Conservation (phyloP, 371 early-diverging fungal species). For the Phascolomyces articulosus region DNA sequence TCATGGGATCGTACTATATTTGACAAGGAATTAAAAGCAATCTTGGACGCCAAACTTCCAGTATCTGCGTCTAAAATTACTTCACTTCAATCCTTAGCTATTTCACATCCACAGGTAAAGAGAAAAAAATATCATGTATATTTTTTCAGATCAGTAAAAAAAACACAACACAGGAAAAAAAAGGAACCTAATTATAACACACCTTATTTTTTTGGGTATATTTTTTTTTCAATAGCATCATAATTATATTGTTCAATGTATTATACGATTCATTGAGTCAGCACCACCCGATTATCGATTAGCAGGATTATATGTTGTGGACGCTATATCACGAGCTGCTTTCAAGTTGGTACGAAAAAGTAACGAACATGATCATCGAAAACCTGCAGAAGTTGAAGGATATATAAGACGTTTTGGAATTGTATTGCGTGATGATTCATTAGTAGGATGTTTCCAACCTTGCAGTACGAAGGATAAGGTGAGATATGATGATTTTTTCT, state of each 20-base stretch:
- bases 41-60: slow-evolving; percentile 56
- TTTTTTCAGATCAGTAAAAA: neutral
- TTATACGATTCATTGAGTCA: slow-evolving; percentile 56
- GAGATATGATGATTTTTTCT: slow-evolving; percentile 19
- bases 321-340: slow-evolving; percentile 62
- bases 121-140: neutral
- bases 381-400: slow-evolving; percentile 27
- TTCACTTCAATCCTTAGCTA: slow-evolving; percentile 52
- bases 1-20: slow-evolving; percentile 57
- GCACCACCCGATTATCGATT: slow-evolving; percentile 64
- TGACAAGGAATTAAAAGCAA: slow-evolving; percentile 60
- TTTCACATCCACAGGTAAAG: slow-evolving; percentile 59
- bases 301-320: slow-evolving; percentile 71
- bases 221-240: slow-evolving; percentile 46
- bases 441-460: slow-evolving; percentile 34
- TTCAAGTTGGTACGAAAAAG: slow-evolving; percentile 40
- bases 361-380: slow-evolving; percentile 28
- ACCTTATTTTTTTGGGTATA: neutral
- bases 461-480: slow-evolving; percentile 55
- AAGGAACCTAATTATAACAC: neutral
- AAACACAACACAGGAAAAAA: neutral
- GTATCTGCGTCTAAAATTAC: slow-evolving; percentile 70
- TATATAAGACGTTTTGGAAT: slow-evolving; percentile 45
- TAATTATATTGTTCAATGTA: slow-evolving; percentile 59
- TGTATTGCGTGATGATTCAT: slow-evolving; percentile 34